Conservation (phyloP, 2,329 filamentous ascomycete species). For the Hypoxylon sp. region DNA sequence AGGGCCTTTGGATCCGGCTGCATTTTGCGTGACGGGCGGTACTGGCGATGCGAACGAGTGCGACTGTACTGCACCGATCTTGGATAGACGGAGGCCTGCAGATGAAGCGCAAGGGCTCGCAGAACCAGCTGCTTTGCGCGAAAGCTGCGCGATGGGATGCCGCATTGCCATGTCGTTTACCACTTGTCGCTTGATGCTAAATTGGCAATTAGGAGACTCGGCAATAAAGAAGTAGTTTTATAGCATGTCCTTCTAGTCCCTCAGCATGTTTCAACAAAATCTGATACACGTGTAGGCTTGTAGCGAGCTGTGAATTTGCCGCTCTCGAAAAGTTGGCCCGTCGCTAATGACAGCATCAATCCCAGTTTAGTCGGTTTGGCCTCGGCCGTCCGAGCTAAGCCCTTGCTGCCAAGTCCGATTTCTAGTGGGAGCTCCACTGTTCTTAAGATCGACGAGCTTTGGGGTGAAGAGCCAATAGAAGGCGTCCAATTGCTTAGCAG, state of each 20-base stretch:
- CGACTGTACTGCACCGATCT: slow-evolving; percentile 47
- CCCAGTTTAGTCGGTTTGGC: slow-evolving; percentile 2
- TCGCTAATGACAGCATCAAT: slow-evolving; percentile 13
- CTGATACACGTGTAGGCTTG: not conserved
- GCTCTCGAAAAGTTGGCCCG: slow-evolving; percentile 15
- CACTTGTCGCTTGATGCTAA: not conserved
- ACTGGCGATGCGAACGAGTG: slow-evolving; percentile 67
- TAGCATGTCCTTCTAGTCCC: not conserved
- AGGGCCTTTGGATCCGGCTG: slow-evolving; percentile 74
- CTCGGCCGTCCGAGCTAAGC: slow-evolving; percentile 18
- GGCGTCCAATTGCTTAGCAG: slow-evolving; percentile 32
- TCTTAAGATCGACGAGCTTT: not conserved
- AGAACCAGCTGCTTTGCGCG: slow-evolving; percentile 43
- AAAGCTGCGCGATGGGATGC: slow-evolving; percentile 50
- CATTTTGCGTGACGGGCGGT: slow-evolving; percentile 82
- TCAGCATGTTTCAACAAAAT: not conserved
- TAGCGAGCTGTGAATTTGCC: slow-evolving; percentile 12
- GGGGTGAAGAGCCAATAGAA: slow-evolving; percentile 27
- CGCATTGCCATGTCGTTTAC: slow-evolving; percentile 50
- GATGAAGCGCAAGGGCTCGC: slow-evolving; percentile 38
- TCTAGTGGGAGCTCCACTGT: not conserved
- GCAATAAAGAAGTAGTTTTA: not conserved
- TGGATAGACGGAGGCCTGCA: slow-evolving; percentile 35
- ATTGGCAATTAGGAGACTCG: not conserved
- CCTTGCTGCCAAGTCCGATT: slow-evolving; percentile 18